Evolutionary conservation across 2,329 filamentous ascomycete species (phyloP), one percentile per base, ranked within the genome.

Genomic region (Cryphonectria parasitica): DNA sequence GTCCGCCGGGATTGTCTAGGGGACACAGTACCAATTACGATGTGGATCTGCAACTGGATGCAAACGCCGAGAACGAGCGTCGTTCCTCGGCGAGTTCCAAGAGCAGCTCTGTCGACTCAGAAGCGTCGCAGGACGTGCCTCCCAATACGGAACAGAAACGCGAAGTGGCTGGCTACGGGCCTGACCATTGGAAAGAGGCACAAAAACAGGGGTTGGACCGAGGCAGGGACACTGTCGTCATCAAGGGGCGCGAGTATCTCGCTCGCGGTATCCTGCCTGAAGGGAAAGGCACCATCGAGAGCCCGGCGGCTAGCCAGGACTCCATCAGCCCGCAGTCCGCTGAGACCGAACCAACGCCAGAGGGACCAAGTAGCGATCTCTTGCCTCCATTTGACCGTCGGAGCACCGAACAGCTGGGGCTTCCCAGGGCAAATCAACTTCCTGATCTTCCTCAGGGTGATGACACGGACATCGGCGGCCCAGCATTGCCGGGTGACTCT

Each of bases 381-480:
- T 79, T 85, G 71, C 88, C 89, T 6, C 80, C 82, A 1, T 77
- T 90, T 4, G 83, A 87, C 65, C 85, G 90, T 52, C 85, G 88
- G 74, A 89, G 89, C 43, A 92, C 90, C 1, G 84, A 87, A n/a
- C 87, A 90, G 74, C 82, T 93, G 10, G 91, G 90, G 0, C 82
- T 94, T n/a, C 86, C 90, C 17, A 86, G 89, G 64, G 83, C 91
- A 11, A 91, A 89, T 36, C 91, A 93, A 77, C 84, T 95, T 13
- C 91, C 92, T 19, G 84, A 90, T 2, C 82, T 96, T 4, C 92
- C 93, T 4, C 77, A 87, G 3, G 83, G 85, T 19, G 93, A 95
- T 75, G 95, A 97, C 76, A 92, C 90, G 6, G 94, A 97, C 76
- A 95, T 94, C 77, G 91, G 92, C 43, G 93, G 92, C 0, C 92